These are phyloP conservation scores for Thalassiosira delicatula DNA, from an alignment of 352 stramenopile genomes.

Conservation along the genomic window DNA sequence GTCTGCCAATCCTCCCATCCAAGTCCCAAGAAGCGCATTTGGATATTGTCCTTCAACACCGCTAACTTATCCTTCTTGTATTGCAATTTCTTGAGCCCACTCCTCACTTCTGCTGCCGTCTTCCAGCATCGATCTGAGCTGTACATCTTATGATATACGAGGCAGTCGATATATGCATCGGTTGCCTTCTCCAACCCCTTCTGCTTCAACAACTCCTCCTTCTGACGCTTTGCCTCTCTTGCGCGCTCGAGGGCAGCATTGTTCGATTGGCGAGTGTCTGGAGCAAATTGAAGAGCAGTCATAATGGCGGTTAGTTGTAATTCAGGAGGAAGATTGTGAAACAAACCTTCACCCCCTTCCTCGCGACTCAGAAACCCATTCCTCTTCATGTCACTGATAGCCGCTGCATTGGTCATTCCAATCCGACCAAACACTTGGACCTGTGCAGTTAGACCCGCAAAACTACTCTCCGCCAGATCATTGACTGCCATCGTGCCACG, in stretches of 20 bases:
- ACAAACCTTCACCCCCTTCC: no score
- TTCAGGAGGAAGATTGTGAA: no score
- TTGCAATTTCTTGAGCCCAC: neutral
- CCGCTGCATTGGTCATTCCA: neutral
- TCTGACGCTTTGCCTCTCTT: neutral
- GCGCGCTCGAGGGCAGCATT: neutral
- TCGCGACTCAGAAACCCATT: neutral
- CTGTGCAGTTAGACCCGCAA: neutral
- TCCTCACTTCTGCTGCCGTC: neutral
- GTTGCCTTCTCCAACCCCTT: constrained; percentile 6
- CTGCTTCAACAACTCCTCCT: neutral
- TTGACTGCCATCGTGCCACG: neutral
- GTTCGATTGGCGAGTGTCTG: neutral
- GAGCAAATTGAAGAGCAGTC: neutral
- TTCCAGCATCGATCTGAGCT: neutral
- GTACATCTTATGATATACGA: constrained; percentile 14
- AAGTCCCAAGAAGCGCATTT: neutral
- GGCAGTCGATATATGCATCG: constrained; percentile 27
- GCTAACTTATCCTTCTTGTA: neutral
- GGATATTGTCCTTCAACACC: neutral
- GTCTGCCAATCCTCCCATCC: neutral
- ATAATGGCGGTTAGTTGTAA: no score
- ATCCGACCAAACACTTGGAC: neutral
- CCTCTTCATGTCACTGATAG: neutral
- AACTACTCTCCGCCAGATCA: neutral